Evolutionary conservation across 345 rosid genomes (phyloP).

Genomic region (Syzygium grande): DNA sequence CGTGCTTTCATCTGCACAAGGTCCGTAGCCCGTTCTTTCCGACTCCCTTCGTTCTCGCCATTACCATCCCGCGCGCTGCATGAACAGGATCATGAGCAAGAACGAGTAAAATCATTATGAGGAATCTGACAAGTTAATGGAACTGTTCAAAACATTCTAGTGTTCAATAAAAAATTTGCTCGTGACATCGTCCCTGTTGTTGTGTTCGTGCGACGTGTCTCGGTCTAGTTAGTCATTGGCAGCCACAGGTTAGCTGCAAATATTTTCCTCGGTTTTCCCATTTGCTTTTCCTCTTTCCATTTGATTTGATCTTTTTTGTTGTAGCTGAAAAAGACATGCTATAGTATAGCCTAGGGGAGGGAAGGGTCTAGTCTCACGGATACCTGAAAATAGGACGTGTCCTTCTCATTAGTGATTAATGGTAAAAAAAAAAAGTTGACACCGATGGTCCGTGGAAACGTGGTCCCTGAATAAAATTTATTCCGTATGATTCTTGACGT

Average conservation of each 20-base stretch:
- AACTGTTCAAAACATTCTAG: too few species aligned
- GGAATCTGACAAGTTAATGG: too few species aligned
- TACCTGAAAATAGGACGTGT: background rate
- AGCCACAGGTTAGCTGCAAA: background rate
- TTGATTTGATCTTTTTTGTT: background rate
- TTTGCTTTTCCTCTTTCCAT: background rate
- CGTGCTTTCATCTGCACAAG: slow-evolving; percentile 69
- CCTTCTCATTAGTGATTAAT: background rate
- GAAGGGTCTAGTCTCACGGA: background rate
- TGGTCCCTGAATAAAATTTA: too few species aligned
- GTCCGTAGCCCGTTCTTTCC: slow-evolving; percentile 6
- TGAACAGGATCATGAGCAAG: background rate
- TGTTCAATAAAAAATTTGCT: too few species aligned
- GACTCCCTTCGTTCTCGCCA: background rate
- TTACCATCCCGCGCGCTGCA: background rate
- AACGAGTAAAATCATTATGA: too few species aligned
- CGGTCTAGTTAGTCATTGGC: background rate
- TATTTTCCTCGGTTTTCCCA: background rate
- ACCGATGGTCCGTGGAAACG: too few species aligned
- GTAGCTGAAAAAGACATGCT: background rate
- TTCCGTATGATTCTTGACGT: rapidly evolving
- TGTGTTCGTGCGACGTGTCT: background rate
- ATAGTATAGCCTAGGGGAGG: background rate
- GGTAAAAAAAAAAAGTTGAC: background rate
- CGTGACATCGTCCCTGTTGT: too few species aligned